phyloP scores from a whole-genome alignment of 371 early-diverging fungal genomes.

The Mucor saturninus region DNA sequence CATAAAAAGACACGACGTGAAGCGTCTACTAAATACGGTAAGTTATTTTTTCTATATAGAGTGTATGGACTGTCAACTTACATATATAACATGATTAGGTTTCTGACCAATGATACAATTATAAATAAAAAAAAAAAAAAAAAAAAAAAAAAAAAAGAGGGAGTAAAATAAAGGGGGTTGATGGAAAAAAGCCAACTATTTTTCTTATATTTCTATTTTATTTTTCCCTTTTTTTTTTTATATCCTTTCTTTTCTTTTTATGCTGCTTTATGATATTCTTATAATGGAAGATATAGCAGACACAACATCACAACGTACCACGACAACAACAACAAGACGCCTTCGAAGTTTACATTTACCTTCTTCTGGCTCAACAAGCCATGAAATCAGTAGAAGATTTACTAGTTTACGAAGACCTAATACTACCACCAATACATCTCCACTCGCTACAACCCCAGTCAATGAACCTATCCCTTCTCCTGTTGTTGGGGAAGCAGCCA shows the following conservation, averaged over 20 bases:
- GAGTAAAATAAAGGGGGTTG: conserved; percentile 7
- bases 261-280: conserved; percentile 19
- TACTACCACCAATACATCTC: background rate
- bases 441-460: background rate
- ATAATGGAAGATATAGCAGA: conserved; percentile 15
- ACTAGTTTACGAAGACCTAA: conserved; percentile 20
- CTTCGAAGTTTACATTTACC: conserved; percentile 29
- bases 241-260: conserved; percentile 5
- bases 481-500: background rate
- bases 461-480: background rate
- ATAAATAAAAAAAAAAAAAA: background rate
- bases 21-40: conserved; percentile 75
- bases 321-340: conserved; percentile 17
- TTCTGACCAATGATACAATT: conserved; percentile 8
- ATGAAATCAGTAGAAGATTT: conserved; percentile 21
- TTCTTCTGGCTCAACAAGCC: conserved; percentile 8
- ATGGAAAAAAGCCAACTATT: background rate
- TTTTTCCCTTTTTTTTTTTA: background rate
- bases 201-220: background rate
- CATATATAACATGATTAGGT: conserved; percentile 7
- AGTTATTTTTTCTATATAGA: background rate
- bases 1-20: conserved; percentile 69
- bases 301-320: background rate
- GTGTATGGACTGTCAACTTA: background rate
- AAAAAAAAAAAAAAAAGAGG: background rate